phyloP scores from a whole-genome alignment of 805 yeast species.

The Lipomyces spencermartinsiae region DNA sequence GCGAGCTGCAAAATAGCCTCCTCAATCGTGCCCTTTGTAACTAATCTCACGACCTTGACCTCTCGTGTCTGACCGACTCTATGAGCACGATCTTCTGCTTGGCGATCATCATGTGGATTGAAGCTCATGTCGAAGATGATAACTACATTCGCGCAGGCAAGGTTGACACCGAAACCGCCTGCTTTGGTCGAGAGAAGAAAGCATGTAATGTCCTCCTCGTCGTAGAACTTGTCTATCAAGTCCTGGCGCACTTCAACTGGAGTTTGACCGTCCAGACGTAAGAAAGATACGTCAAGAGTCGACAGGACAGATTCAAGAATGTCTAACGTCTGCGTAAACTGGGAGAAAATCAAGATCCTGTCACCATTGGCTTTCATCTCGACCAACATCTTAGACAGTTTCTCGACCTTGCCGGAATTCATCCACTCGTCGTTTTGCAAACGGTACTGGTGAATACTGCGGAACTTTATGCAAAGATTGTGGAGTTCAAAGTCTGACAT shows the following conservation, averaged over 20 bases:
- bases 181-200: slow-evolving; percentile 93
- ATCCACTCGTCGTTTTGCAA: slow-evolving; percentile 57
- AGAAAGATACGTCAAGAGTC: slow-evolving; percentile 66
- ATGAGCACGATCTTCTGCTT: slow-evolving; percentile 98
- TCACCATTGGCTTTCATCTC: slow-evolving; percentile 61
- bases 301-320: slow-evolving; percentile 79
- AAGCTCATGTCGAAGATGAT: slow-evolving; percentile 91
- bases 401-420: slow-evolving; percentile 76
- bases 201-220: slow-evolving; percentile 79
- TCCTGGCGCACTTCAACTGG: slow-evolving; percentile 92
- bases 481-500: slow-evolving; percentile 93
- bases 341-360: slow-evolving; percentile 82
- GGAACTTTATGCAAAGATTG: slow-evolving; percentile 72
- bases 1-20: slow-evolving; percentile 88
- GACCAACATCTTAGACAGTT: slow-evolving; percentile 63
- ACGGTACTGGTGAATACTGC: slow-evolving; percentile 62
- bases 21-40: slow-evolving; percentile 79
- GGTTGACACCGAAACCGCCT: slow-evolving; percentile 97
- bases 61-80: slow-evolving; percentile 92
- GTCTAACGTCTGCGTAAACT: slow-evolving; percentile 91
- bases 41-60: slow-evolving; percentile 77
- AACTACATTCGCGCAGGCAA: slow-evolving; percentile 93
- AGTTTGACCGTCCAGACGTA: slow-evolving; percentile 92
- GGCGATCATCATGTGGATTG: slow-evolving; percentile 98
- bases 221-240: slow-evolving; percentile 85